Base-by-base conservation (phyloP, 2,329 filamentous ascomycete species). In the Aquanectria penicillioides region DNA sequence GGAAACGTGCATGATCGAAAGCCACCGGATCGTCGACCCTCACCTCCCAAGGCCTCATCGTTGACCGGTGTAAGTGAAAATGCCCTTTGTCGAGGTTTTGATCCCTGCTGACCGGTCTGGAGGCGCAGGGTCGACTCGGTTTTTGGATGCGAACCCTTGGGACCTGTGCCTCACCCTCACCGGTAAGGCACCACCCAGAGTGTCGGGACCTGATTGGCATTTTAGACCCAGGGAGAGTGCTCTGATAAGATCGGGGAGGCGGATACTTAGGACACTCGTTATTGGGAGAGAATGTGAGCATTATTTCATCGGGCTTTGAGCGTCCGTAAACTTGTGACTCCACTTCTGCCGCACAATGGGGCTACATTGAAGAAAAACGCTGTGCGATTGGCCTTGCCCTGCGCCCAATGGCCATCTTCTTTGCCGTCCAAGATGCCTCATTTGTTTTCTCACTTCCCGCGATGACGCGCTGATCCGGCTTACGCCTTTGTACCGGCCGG, bases 1-100 rank as follows among this genome's bases (percentile, higher is more conserved):
- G 33, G 53, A 61, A 40, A 58, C 50, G 12, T 61, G 62, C 57
- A 53, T 59, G 41, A 36, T 52, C 26, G 40, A 49, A 26, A 61
- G 33, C 43, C 41, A 61, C 41, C 46, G 23, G 25, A 7, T 50
- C 29, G 22, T 61, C 37, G 50, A 62, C 25, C 36, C 59, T 56
- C 59, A 59, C 40, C 29, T 58, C 2, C 49, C 43, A 15, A 54
- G 28, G 38, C 60, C 48, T 23, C 48, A 36, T 38, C 22, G 52
- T 23, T 52, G 48, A 41, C 28, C 46, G 11, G n/a, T 29, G 18
- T 43, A 31, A 36, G 49, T 36, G n/a, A 50, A 36, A 37, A 25
- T 15, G 6, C 41, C 23, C 17, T 15, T 40, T 15, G 26, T 23
- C 20, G 36, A 13, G 33, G 13, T 12, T 25, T 44, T 20, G 13